These are phyloP conservation scores for Prunus padus DNA, from an alignment of 306 rosid species.

Conservation along the genomic window DNA sequence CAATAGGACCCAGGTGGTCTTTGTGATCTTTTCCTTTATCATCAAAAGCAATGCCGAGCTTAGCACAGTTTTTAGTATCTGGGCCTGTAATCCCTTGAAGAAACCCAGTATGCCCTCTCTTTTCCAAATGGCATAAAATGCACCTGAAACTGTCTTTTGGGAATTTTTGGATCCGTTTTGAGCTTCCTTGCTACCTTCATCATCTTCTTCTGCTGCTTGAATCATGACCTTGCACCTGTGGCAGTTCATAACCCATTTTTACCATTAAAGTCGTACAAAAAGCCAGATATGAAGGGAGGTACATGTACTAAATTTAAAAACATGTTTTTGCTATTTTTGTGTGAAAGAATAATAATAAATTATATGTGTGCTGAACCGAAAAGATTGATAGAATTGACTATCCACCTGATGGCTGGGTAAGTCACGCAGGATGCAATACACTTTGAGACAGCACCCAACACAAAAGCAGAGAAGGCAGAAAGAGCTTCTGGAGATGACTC, in stretches of 20 bases:
- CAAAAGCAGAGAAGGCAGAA: constrained; percentile 78
- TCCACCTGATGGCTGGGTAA: constrained; percentile 96
- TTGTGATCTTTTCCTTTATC: constrained; percentile 91
- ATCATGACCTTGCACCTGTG: constrained; percentile 87
- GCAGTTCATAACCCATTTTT: constrained; percentile 13
- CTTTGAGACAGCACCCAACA: constrained; percentile 87
- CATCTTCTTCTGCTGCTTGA: constrained; percentile 76
- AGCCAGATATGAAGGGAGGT: background rate
- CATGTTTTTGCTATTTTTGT: background rate
- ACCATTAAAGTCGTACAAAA: background rate
- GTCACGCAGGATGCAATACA: constrained; percentile 88
- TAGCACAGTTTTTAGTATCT: constrained; percentile 87
- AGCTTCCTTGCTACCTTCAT: constrained; percentile 41
- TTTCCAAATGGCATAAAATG: constrained; percentile 65
- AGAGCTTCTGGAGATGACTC: constrained; percentile 75
- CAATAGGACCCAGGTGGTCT: constrained; percentile 69
- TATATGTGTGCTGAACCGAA: background rate
- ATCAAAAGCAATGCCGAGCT: constrained; percentile 85
- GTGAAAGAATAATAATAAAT: background rate
- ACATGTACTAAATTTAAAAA: background rate
- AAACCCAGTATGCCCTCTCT: constrained; percentile 82
- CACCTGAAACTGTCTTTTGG: constrained; percentile 66
- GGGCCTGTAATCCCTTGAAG: constrained; percentile 90
- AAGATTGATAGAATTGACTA: constrained; percentile 22
- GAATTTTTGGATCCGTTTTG: constrained; percentile 42